phyloP scores from a whole-genome alignment of 805 yeast species.

The Zygotorulaspora chibaensis region DNA sequence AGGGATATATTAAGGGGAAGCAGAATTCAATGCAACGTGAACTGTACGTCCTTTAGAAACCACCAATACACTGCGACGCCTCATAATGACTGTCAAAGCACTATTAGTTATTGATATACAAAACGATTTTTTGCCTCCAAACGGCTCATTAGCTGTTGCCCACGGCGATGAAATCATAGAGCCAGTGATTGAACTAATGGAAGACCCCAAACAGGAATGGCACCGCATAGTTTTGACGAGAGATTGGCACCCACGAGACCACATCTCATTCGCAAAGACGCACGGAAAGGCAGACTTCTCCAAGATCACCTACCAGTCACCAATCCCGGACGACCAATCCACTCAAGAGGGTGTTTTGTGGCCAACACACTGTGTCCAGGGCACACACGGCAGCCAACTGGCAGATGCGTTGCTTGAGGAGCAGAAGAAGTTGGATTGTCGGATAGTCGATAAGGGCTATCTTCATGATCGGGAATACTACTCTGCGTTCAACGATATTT shows the following conservation, averaged over 20 bases:
- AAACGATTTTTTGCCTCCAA: constrained; percentile 77
- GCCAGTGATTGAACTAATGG: constrained; percentile 45
- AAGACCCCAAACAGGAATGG: constrained; percentile 48
- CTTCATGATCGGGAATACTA: constrained; percentile 74
- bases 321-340: constrained; percentile 36
- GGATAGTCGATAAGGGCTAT: constrained; percentile 65
- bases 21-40: neutral
- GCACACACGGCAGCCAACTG: constrained; percentile 60
- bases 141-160: constrained; percentile 70
- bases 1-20: neutral
- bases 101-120: constrained; percentile 77
- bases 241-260: constrained; percentile 86
- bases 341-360: constrained; percentile 52
- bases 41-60: neutral
- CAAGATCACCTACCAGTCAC: constrained; percentile 46
- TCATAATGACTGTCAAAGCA: constrained; percentile 39
- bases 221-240: constrained; percentile 63
- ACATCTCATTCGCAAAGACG: constrained; percentile 74
- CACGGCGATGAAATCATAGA: constrained; percentile 58
- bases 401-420: constrained; percentile 32
- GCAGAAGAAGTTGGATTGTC: constrained; percentile 34
- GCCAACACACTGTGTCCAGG: constrained; percentile 91
- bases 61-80: neutral
- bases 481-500: constrained; percentile 78
- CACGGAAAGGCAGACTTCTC: constrained; percentile 54